Base-by-base conservation (phyloP, 2,329 filamentous ascomycete genomes). In the Tolypocladium amazonense region DNA sequence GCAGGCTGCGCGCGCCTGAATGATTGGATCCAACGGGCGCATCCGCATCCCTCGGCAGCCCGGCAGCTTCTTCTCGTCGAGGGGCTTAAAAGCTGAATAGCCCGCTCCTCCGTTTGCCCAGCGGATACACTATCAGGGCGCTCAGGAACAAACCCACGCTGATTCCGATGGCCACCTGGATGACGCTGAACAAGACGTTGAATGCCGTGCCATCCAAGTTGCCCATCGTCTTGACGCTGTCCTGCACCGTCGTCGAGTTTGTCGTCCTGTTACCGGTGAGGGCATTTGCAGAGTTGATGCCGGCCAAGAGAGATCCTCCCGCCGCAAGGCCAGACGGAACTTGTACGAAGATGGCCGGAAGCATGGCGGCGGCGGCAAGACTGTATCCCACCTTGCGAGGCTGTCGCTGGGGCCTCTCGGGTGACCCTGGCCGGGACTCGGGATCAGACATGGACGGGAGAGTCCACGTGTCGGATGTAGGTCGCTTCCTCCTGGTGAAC, bases 291-390 rank as follows among this genome's bases (percentile, higher is more conserved):
- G 77, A 80, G 5, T 76, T 77, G 59, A 88, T 73, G 20, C 85
- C 84, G 9, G 81, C 80, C 6, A 87, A 71, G 23, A 87, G 72
- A 18, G 82, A 84, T 1, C 84, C 84, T 35, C 79, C 78, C 0
- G 82, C 82, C 4, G 84, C 84, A n/a, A 87, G 73, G 35, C 84
- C 82, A 25, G 81, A 83, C 0, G 84, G 84, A 33, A 87, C 84
- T 63, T 86, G 84, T 2, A 87, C 82, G 63, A 95, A 95, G 63
- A 96, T 95, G 6, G 88, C 92, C 0, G 92, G 92, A 12, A 96
- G 76, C 79, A 96, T 90, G 1, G 89, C 88, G 0, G 90, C 90
- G 0, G 91, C 91, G 0, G 92, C 92, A 2, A 96, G 82, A 1
- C 88, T 89, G 70, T 92, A 91, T 15, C 88, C 85, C 7, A 85